Evolutionary conservation across 495 filamentous ascomycete species (phyloP).

Genomic region (Penicillium longicatenatum): DNA sequence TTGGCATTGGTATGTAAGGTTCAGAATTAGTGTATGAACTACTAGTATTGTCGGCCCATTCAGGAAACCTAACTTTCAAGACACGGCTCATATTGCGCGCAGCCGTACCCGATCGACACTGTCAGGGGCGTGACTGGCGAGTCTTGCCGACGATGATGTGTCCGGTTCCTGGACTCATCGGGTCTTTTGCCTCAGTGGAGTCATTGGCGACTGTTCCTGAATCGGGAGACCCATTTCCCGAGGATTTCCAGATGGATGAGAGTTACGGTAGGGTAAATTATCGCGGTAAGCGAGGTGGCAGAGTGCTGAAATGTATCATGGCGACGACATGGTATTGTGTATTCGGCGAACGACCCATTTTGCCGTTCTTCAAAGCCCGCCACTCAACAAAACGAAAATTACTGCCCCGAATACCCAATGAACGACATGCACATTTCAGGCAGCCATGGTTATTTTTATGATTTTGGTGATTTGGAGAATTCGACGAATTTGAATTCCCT

Average conservation of each 20-base stretch:
- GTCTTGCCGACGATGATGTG: slow-evolving; percentile 22
- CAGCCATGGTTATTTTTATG: slow-evolving; percentile 15
- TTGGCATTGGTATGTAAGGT: neutral
- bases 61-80: neutral
- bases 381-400: neutral
- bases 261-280: neutral
- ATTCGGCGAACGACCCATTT: neutral
- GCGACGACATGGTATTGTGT: neutral
- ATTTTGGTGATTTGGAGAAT: neutral
- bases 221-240: slow-evolving; percentile 12
- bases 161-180: slow-evolving; percentile 16
- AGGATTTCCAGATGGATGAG: neutral
- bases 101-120: slow-evolving; percentile 25
- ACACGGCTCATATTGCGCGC: slow-evolving; percentile 2
- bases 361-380: neutral
- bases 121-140: slow-evolving; percentile 23
- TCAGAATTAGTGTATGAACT: neutral
- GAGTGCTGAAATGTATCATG: neutral
- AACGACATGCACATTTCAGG: slow-evolving; percentile 17
- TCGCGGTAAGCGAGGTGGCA: slow-evolving; percentile 7
- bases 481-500: neutral
- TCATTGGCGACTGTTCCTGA: slow-evolving; percentile 9
- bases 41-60: neutral
- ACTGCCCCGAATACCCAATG: neutral
- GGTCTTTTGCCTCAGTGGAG: slow-evolving; percentile 6